These are phyloP conservation scores for Amanita inopinata DNA, from an alignment of 768 basidiomycete genomes.

Conservation along the genomic window DNA sequence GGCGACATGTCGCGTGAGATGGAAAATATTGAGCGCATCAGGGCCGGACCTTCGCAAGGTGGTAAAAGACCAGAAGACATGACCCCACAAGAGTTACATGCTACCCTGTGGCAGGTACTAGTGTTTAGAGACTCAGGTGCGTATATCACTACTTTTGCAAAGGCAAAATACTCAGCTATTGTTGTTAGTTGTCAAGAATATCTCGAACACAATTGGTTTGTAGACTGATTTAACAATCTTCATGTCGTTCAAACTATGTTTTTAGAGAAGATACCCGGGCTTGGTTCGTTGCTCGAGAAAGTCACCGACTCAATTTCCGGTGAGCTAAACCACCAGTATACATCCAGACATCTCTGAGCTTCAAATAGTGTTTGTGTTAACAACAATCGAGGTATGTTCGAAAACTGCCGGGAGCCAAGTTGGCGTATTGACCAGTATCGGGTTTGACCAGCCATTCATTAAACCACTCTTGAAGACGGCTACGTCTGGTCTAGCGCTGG, in stretches of 20 bases:
- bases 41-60: constrained; percentile 46
- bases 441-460: constrained; percentile 66
- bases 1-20: constrained; percentile 64
- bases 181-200: constrained; percentile 59
- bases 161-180: background rate
- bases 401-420: background rate
- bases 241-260: constrained; percentile 1
- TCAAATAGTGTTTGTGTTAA: constrained; percentile 64
- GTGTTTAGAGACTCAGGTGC: constrained; percentile 72
- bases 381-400: constrained; percentile 64
- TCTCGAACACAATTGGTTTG: constrained; percentile 60
- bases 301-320: constrained; percentile 63
- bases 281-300: constrained; percentile 67
- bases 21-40: constrained; percentile 61
- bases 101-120: constrained; percentile 77
- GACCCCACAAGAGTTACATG: constrained; percentile 82
- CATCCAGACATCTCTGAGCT: background rate
- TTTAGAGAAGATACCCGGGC: constrained; percentile 76
- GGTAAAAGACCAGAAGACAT: constrained; percentile 72
- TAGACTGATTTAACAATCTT: background rate
- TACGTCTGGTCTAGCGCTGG: constrained; percentile 47
- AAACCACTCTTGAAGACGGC: constrained; percentile 71
- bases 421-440: background rate
- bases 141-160: constrained; percentile 12
- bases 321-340: constrained; percentile 17